Conservation (phyloP, 805 yeast species). For the Candida pseudofarinosa region DNA sequence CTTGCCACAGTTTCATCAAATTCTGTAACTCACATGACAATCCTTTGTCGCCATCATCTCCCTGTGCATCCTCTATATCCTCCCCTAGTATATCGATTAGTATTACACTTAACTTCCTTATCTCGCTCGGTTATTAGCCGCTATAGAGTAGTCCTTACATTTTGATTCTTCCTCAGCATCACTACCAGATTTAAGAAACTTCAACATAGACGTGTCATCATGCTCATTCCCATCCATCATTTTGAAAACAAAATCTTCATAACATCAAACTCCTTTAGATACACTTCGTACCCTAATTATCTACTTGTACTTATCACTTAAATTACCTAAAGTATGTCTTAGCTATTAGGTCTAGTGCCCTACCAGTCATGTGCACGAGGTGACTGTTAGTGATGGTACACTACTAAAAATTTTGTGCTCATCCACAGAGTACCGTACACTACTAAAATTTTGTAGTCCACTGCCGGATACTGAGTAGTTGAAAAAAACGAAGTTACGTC, state of each 20-base stretch:
- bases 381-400: neutral
- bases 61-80: neutral
- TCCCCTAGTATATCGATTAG: neutral
- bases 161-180: constrained; percentile 1
- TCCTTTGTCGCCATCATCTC: neutral
- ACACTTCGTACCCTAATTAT: neutral
- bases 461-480: neutral
- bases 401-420: neutral
- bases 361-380: neutral
- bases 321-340: neutral
- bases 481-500: neutral
- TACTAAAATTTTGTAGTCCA: neutral
- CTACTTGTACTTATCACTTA: neutral
- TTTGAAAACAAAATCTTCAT: neutral
- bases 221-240: neutral
- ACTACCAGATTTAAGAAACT: constrained; percentile 1
- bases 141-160: constrained; percentile 1
- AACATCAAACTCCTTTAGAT: neutral
- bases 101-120: neutral
- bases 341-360: neutral
- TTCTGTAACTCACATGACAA: neutral
- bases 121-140: constrained; percentile 1
- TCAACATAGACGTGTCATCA: neutral
- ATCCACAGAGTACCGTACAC: neutral
- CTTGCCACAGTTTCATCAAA: neutral